Conservation (phyloP, 805 yeast species). For the Saturnispora dispora region DNA sequence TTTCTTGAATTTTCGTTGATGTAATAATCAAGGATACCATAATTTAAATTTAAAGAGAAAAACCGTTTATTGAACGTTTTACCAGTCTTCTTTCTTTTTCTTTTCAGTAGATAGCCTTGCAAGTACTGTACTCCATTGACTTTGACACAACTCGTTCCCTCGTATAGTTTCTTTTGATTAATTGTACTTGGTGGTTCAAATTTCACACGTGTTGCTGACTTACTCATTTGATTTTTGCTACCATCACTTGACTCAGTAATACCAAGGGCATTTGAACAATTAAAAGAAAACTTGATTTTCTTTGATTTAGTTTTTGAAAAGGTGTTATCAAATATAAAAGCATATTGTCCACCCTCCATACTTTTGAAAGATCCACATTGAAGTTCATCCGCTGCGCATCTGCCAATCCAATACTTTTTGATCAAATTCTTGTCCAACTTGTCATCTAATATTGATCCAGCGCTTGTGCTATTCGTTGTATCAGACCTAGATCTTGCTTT, state of each 20-base stretch:
- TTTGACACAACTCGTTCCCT: slow-evolving; percentile 24
- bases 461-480: slow-evolving; percentile 6
- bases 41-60: slow-evolving; percentile 72
- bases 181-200: slow-evolving; percentile 21
- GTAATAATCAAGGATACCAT: slow-evolving; percentile 78
- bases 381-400: slow-evolving; percentile 50
- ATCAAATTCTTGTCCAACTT: slow-evolving; percentile 46
- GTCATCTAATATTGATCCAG: slow-evolving; percentile 34
- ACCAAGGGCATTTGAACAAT: neutral
- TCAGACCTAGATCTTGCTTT: neutral
- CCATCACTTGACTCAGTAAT: neutral
- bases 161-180: slow-evolving; percentile 11
- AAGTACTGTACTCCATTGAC: slow-evolving; percentile 61
- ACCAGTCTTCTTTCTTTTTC: slow-evolving; percentile 65
- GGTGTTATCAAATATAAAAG: slow-evolving; percentile 87
- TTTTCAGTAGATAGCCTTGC: slow-evolving; percentile 70
- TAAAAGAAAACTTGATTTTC: slow-evolving; percentile 57
- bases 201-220: slow-evolving; percentile 13
- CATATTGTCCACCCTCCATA: slow-evolving; percentile 59
- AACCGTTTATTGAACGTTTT: slow-evolving; percentile 84
- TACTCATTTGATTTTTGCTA: neutral
- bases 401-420: slow-evolving; percentile 45
- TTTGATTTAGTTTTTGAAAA: slow-evolving; percentile 80
- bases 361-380: slow-evolving; percentile 56
- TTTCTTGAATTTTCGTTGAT: slow-evolving; percentile 59